Evolutionary conservation across 371 early-diverging fungal species (phyloP).

Genomic region (Actinomortierella wolfii): DNA sequence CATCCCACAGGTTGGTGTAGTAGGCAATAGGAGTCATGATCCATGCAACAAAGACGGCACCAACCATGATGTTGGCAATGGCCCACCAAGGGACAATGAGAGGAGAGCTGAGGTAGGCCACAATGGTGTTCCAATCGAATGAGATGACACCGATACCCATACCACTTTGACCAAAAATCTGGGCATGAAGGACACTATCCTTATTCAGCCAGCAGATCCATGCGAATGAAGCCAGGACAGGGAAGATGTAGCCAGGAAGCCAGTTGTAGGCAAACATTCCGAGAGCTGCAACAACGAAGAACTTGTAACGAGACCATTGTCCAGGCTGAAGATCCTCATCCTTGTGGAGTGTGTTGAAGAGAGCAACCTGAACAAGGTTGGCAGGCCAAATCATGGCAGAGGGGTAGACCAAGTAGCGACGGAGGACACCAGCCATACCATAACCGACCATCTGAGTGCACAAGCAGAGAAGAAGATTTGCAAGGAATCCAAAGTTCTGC

Average conservation of each 20-base stretch:
- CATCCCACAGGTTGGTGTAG: slow-evolving; percentile 64
- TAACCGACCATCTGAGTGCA: slow-evolving; percentile 77
- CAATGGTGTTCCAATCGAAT: slow-evolving; percentile 76
- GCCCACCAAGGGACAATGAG: slow-evolving; percentile 71
- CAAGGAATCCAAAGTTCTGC: slow-evolving; percentile 62
- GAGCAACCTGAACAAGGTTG: slow-evolving; percentile 70
- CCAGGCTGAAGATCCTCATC: slow-evolving; percentile 49
- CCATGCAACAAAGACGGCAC: slow-evolving; percentile 66
- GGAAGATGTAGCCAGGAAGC: slow-evolving; percentile 75
- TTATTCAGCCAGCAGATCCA: slow-evolving; percentile 72
- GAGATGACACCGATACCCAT: slow-evolving; percentile 68
- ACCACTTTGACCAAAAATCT: slow-evolving; percentile 58
- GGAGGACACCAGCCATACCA: slow-evolving; percentile 79
- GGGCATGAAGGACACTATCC: slow-evolving; percentile 53
- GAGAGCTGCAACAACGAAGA: slow-evolving; percentile 5
- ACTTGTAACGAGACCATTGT: slow-evolving; percentile 46
- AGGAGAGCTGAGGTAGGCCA: slow-evolving; percentile 60
- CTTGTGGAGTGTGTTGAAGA: slow-evolving; percentile 74
- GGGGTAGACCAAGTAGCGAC: slow-evolving; percentile 77
- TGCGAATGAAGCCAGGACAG: slow-evolving; percentile 69
- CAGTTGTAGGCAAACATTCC: slow-evolving; percentile 57
- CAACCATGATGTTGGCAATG: slow-evolving; percentile 63
- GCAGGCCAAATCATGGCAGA: slow-evolving; percentile 86
- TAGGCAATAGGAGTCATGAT: slow-evolving; percentile 68
- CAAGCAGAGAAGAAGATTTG: slow-evolving; percentile 60